Evolutionary conservation across 2,329 filamentous ascomycete genomes (phyloP).

Genomic region (Pseudogymnoascus sp.): DNA sequence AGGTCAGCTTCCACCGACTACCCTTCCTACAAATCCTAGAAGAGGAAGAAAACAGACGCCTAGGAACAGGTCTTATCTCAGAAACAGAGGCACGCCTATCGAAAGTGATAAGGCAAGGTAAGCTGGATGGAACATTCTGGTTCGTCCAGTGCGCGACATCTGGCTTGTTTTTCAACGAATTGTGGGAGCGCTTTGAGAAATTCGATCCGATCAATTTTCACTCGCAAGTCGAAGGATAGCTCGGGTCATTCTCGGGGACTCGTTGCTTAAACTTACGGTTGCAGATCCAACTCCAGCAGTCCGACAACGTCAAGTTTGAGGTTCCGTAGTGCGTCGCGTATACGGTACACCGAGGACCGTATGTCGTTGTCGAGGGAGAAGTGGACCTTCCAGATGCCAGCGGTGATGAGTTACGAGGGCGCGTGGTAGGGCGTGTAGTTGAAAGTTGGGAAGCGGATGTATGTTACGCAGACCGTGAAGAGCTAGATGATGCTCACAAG

Average conservation of each 20-base stretch:
- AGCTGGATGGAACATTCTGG: not conserved
- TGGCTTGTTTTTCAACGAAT: too few relatives aligned
- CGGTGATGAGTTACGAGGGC: slow-evolving; percentile 80
- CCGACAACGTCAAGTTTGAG: slow-evolving; percentile 93
- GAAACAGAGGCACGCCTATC: not conserved
- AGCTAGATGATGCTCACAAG: slow-evolving; percentile 71
- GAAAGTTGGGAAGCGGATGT: slow-evolving; percentile 85
- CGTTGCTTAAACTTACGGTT: slow-evolving; percentile 38
- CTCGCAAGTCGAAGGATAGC: too few relatives aligned
- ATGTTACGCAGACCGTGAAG: slow-evolving; percentile 65
- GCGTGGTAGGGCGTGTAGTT: slow-evolving; percentile 86
- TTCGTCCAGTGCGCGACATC: not conserved
- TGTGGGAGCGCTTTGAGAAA: too few relatives aligned
- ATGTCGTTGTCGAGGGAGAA: slow-evolving; percentile 98
- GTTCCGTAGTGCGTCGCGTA: slow-evolving; percentile 84
- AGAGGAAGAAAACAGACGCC: not conserved
- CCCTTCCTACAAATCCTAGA: not conserved
- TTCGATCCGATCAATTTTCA: too few relatives aligned
- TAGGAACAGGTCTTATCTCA: not conserved
- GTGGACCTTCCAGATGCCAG: slow-evolving; percentile 98
- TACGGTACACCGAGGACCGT: slow-evolving; percentile 93
- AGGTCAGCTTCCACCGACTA: too few relatives aligned
- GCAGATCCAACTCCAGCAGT: slow-evolving; percentile 82
- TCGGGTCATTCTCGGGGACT: too few relatives aligned
- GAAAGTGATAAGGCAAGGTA: not conserved